Evolutionary conservation across 2,329 filamentous ascomycete genomes (phyloP).

Genomic region (Chaetomium sp.): DNA sequence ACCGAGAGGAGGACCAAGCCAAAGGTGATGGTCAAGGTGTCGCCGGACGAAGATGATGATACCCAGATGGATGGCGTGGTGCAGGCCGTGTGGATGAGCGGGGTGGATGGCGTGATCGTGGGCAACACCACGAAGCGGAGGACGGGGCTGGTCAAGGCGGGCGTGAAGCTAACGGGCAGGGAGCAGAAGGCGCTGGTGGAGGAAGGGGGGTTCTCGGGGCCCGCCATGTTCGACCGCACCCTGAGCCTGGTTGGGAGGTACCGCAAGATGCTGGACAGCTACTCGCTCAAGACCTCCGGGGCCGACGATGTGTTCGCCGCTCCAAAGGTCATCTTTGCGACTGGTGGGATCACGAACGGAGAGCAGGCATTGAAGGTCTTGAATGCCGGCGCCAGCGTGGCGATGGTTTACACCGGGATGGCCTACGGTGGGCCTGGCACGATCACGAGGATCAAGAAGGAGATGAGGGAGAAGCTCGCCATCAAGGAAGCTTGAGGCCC

Average conservation of each 20-base stretch:
- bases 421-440: constrained; percentile 67
- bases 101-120: constrained; percentile 93
- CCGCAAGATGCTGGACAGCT: constrained; percentile 65
- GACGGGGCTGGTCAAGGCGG: constrained; percentile 67
- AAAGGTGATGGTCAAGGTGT: constrained; percentile 96
- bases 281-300: constrained; percentile 42
- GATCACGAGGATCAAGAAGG: constrained; percentile 64
- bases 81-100: constrained; percentile 77
- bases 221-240: constrained; percentile 82
- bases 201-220: constrained; percentile 87
- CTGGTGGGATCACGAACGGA: constrained; percentile 88
- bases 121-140: constrained; percentile 94
- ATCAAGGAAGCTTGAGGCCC: constrained; percentile 20
- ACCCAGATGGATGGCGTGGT: constrained; percentile 86
- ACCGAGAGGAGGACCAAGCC: constrained; percentile 72
- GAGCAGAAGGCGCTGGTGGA: constrained; percentile 73
- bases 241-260: constrained; percentile 79
- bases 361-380: constrained; percentile 79
- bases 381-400: constrained; percentile 85
- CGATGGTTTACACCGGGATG: constrained; percentile 84
- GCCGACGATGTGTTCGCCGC: constrained; percentile 35
- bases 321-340: constrained; percentile 87
- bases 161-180: constrained; percentile 62
- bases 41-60: constrained; percentile 87
- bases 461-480: constrained; percentile 52